Percentiles rank a stretch among this genome's conserved stretches.
phyloP scores from a whole-genome alignment of 306 rosid species.

The Sicyos baderoa region DNA sequence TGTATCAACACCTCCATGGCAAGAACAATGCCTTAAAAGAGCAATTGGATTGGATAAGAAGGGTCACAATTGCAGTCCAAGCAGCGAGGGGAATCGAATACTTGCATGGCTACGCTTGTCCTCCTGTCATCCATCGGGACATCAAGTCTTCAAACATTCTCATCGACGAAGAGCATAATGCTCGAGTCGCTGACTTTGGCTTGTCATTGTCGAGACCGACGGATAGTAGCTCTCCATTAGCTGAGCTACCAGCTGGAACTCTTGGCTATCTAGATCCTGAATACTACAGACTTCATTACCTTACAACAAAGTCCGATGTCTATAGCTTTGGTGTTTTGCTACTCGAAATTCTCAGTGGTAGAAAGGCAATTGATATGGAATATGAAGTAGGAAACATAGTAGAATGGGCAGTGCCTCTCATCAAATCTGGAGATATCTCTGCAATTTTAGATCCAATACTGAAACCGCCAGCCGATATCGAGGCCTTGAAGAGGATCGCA shows the following conservation, averaged over 20 bases:
- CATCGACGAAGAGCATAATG: constrained; percentile 92
- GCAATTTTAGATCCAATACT: constrained; percentile 56
- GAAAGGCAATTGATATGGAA: constrained; percentile 93
- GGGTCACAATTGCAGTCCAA: constrained; percentile 88
- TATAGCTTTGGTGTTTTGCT: constrained; percentile 89
- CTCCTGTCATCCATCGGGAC: constrained; percentile 84
- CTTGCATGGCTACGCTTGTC: constrained; percentile 83
- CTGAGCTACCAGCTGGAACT: constrained; percentile 90
- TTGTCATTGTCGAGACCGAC: constrained; percentile 72
- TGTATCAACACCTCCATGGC: constrained; percentile 80
- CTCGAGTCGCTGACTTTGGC: constrained; percentile 91
- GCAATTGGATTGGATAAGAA: constrained; percentile 78
- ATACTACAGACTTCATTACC: constrained; percentile 91
- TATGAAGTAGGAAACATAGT: constrained; percentile 82
- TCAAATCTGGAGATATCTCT: constrained; percentile 54
- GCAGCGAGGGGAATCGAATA: constrained; percentile 91
- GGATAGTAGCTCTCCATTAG: constrained; percentile 80
- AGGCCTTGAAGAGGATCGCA: constrained; percentile 81
- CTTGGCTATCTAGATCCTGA: constrained; percentile 97
- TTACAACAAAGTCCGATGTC: constrained; percentile 91
- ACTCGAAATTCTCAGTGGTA: constrained; percentile 77
- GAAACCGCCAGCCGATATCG: constrained; percentile 63
- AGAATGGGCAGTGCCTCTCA: constrained; percentile 90
- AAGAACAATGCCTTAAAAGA: constrained; percentile 35
- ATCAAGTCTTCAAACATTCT: constrained; percentile 91